Percentiles rank a stretch among this genome's conserved stretches.
These are phyloP conservation scores for Avena eriantha DNA, from an alignment of 176 grass and related monocot genomes.

Conservation along the genomic window DNA sequence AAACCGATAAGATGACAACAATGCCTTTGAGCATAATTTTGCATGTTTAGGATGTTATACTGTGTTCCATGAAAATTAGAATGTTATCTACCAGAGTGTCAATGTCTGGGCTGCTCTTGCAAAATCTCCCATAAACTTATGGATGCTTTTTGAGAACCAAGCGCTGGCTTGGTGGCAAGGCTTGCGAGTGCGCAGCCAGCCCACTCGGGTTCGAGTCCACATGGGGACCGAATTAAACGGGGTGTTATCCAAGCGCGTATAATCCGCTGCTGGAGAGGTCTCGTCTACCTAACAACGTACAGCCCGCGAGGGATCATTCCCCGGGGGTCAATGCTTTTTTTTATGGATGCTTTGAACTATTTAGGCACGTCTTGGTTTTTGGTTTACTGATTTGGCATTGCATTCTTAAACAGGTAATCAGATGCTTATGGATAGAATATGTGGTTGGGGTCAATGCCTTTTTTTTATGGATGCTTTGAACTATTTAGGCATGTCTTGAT, in stretches of 20 bases:
- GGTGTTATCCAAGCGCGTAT: too few species aligned
- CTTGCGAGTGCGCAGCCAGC: too few species aligned
- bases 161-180: too few species aligned
- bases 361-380: neutral
- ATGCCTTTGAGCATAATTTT: neutral
- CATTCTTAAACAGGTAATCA: neutral
- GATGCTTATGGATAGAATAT: neutral
- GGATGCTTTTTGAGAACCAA: too few species aligned
- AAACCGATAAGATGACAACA: neutral
- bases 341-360: neutral
- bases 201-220: too few species aligned
- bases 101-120: neutral
- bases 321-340: neutral
- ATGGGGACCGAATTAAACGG: too few species aligned
- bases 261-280: too few species aligned
- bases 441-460: neutral
- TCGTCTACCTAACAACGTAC: too few species aligned
- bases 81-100: neutral
- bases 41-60: neutral
- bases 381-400: neutral
- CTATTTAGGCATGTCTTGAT: neutral
- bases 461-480: neutral
- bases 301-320: too few species aligned
- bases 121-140: neutral
- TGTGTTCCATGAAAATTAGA: neutral